phyloP scores from a whole-genome alignment of 31 red algal species.

The Asparagopsis taxiformis region DNA sequence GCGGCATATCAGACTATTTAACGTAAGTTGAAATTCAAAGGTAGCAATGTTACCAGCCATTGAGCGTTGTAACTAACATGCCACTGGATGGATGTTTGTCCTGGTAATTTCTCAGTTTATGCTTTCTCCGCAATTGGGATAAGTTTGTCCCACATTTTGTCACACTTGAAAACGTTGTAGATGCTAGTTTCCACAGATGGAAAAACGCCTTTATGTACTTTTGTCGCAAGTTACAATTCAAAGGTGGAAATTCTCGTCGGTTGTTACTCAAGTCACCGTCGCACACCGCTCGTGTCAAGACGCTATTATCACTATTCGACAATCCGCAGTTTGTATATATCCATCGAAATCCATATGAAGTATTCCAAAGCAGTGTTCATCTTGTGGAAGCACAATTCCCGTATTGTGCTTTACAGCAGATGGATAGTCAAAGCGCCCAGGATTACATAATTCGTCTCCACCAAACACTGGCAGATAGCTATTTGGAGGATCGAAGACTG shows the following conservation, averaged over 20 bases:
- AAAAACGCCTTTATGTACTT: too few relatives aligned
- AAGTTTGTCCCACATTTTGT: conserved; percentile 16
- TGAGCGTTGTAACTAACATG: neutral
- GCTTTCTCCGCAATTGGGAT: neutral
- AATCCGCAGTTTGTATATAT: conserved; percentile 16
- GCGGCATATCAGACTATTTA: neutral
- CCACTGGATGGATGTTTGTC: neutral
- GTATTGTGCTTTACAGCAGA: neutral
- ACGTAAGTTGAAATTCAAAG: neutral
- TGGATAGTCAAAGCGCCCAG: neutral
- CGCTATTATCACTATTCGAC: conserved; percentile 5
- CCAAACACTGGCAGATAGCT: neutral
- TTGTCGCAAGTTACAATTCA: conserved; percentile 7
- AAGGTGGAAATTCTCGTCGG: neutral
- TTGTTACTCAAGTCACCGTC: conserved; percentile 21
- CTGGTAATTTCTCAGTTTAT: neutral
- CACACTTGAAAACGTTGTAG: too few relatives aligned
- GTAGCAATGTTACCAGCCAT: too few relatives aligned
- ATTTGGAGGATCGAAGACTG: neutral
- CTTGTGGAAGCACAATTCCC: conserved; percentile 2
- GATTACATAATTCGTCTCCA: neutral
- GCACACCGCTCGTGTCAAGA: conserved; percentile 15
- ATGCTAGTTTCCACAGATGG: too few relatives aligned
- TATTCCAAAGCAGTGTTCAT: neutral
- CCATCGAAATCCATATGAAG: conserved; percentile 17